phyloP scores from a whole-genome alignment of 306 rosid species.

The Lupinus albus region DNA sequence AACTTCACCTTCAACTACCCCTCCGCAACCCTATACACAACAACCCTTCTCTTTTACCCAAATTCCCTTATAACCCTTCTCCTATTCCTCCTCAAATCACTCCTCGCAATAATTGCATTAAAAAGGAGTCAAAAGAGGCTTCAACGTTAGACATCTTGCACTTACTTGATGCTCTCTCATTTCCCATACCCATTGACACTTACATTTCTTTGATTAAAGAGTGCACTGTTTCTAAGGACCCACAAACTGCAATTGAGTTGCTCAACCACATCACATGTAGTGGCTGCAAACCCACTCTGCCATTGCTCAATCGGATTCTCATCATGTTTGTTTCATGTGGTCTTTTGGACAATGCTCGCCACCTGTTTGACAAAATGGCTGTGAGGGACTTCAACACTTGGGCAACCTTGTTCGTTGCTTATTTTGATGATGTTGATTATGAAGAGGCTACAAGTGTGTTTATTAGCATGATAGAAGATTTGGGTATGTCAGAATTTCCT shows the following conservation, averaged over 20 bases:
- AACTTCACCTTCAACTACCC: conserved; percentile 39
- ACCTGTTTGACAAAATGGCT: conserved; percentile 46
- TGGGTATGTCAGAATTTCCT: conserved; percentile 43
- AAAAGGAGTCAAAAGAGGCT: conserved; percentile 25
- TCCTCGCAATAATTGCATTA: neutral
- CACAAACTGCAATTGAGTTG: conserved; percentile 46
- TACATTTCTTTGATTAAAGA: conserved; percentile 53
- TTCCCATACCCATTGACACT: conserved; percentile 48
- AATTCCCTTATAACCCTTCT: neutral
- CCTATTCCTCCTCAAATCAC: conserved; percentile 25
- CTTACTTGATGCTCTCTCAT: conserved; percentile 52
- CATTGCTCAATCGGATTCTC: conserved; percentile 49
- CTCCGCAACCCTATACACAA: conserved; percentile 33
- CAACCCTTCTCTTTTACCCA: conserved; percentile 6
- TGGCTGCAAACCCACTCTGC: conserved; percentile 34
- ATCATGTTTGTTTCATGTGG: conserved; percentile 53
- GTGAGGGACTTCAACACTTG: conserved; percentile 54
- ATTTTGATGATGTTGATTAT: conserved; percentile 41
- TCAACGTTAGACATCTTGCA: conserved; percentile 51
- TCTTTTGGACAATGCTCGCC: conserved; percentile 38
- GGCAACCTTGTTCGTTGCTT: conserved; percentile 53
- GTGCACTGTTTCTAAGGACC: conserved; percentile 49
- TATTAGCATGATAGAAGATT: conserved; percentile 40
- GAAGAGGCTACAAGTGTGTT: conserved; percentile 37
- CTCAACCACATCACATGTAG: conserved; percentile 44